phyloP scores from a whole-genome alignment of 108 stramenopile genomes.

The Skeletonema marinoi region DNA sequence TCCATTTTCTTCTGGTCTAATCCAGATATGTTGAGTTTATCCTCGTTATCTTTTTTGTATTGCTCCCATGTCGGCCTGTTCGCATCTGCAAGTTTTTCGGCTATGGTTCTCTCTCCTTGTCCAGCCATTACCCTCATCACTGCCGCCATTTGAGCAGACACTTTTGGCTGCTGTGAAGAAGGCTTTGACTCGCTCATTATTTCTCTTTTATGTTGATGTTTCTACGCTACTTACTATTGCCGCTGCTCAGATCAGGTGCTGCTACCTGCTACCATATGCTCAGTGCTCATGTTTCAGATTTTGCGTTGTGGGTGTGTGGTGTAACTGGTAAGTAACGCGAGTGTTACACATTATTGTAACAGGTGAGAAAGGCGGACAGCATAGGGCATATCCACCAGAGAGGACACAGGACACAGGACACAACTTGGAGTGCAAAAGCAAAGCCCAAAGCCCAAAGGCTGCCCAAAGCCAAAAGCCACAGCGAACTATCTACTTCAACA shows the following conservation, averaged over 20 bases:
- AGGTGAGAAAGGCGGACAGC: too few species aligned
- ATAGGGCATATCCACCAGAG: too few species aligned
- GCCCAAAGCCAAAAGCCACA: too few species aligned
- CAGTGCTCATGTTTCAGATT: too few species aligned
- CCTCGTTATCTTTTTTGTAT: constrained; percentile 96
- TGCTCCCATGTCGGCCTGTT: constrained; percentile 98
- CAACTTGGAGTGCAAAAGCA: too few species aligned
- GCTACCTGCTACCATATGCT: too few species aligned
- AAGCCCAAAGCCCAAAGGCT: too few species aligned
- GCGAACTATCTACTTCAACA: neutral
- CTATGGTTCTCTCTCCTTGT: constrained; percentile 89
- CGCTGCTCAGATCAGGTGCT: too few species aligned
- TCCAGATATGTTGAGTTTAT: constrained; percentile 89
- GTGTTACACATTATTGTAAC: too few species aligned
- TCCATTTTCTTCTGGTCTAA: constrained; percentile 93
- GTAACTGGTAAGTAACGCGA: too few species aligned
- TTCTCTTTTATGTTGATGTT: neutral
- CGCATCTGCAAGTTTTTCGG: constrained; percentile 92
- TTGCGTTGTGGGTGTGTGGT: too few species aligned
- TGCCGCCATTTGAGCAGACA: constrained; percentile 94
- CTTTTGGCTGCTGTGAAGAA: constrained; percentile 18
- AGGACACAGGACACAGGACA: too few species aligned
- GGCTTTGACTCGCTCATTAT: neutral
- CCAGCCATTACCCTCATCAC: constrained; percentile 93
- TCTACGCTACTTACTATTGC: neutral